phyloP scores from a whole-genome alignment of 352 stramenopile species.

The Aphanomyces invadans region DNA sequence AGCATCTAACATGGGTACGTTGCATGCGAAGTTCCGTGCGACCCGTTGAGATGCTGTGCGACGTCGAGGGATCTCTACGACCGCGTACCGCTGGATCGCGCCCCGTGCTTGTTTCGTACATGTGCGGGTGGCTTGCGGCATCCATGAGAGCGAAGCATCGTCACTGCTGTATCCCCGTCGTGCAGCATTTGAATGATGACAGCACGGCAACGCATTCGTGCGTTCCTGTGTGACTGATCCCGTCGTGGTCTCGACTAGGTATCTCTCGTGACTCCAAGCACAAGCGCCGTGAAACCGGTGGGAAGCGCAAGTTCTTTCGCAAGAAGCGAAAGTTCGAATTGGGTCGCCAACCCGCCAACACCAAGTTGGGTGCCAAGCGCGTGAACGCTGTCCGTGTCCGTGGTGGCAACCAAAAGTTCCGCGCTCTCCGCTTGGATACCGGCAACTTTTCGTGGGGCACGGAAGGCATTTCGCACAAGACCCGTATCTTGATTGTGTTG shows the following conservation, averaged over 20 bases:
- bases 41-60: constrained; percentile 17
- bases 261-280: constrained; percentile 99
- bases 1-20: constrained; percentile 27
- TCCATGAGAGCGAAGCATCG: constrained; percentile 27
- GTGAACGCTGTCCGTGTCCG: constrained; percentile 93
- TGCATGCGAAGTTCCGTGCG: background rate
- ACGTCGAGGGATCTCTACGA: constrained; percentile 21
- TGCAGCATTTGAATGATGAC: constrained; percentile 78
- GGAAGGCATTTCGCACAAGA: constrained; percentile 96
- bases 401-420: constrained; percentile 98
- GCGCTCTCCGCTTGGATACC: constrained; percentile 95
- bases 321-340: constrained; percentile 99
- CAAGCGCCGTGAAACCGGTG: constrained; percentile 99
- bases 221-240: constrained; percentile 4
- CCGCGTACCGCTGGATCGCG: background rate
- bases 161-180: constrained; percentile 86
- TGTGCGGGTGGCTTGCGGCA: background rate
- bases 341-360: constrained; percentile 96
- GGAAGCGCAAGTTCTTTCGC: constrained; percentile 94
- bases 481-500: constrained; percentile 98
- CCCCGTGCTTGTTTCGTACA: background rate
- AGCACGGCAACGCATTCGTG: constrained; percentile 15
- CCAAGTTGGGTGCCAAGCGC: constrained; percentile 97
- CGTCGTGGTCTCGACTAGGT: constrained; percentile 69
- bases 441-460: constrained; percentile 99